Percentiles rank a stretch among this genome's conserved stretches.
Evolutionary conservation across 495 filamentous ascomycete genomes (phyloP).

Genomic region (Penicillium lagena): DNA sequence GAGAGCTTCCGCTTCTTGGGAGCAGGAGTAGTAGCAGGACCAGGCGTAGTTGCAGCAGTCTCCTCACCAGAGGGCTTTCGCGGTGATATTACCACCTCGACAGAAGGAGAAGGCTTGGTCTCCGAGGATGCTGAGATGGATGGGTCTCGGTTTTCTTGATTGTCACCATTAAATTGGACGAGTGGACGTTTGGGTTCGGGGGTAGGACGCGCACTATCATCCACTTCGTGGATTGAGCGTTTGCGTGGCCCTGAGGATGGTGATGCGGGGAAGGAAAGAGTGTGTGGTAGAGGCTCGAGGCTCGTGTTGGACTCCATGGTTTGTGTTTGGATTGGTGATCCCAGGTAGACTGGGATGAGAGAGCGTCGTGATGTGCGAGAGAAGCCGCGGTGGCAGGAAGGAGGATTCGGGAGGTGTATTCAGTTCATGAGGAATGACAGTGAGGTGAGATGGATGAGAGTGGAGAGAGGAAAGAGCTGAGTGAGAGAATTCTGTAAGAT

Average conservation of each 20-base stretch:
- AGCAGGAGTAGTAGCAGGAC: constrained; percentile 4
- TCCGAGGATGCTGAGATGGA: not conserved
- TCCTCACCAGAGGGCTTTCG: not conserved
- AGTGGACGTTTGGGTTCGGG: constrained; percentile 10
- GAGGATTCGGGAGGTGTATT: not conserved
- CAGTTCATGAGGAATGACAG: not conserved
- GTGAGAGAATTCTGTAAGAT: too few relatives aligned
- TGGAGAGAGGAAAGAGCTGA: too few relatives aligned
- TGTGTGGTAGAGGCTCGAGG: constrained; percentile 11
- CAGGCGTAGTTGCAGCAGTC: constrained; percentile 1
- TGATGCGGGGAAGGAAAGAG: constrained; percentile 7
- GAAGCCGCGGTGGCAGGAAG: too few relatives aligned
- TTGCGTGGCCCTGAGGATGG: constrained; percentile 18
- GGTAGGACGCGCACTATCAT: constrained; percentile 13
- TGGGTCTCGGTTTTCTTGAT: constrained; percentile 26
- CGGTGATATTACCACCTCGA: constrained; percentile 4
- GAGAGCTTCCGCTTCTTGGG: constrained; percentile 50
- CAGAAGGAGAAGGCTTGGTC: not conserved
- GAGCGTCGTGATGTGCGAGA: too few relatives aligned
- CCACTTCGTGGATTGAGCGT: constrained; percentile 25
- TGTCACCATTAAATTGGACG: constrained; percentile 4
- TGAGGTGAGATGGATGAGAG: too few relatives aligned
- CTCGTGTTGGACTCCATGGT: constrained; percentile 9
- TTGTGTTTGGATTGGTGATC: not conserved
- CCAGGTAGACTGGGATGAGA: too few relatives aligned